Evolutionary conservation across 805 yeast species (phyloP), one percentile per base, ranked within the genome.

Genomic region (Yarrowia sp.): DNA sequence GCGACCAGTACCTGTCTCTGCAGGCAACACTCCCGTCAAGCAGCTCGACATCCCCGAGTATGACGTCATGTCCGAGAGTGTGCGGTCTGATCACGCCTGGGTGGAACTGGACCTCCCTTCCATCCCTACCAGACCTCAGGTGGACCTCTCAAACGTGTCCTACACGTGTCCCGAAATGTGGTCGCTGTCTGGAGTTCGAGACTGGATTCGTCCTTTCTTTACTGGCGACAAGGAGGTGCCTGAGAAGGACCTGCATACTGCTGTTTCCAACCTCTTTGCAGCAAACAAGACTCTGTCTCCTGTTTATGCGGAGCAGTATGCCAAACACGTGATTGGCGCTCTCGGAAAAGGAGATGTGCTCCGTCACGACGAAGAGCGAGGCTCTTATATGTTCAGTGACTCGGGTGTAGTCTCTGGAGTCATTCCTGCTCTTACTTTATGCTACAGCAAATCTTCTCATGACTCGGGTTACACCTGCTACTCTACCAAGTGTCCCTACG

Each of bases 41-140:
- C 65, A 59, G 50, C 52, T 43, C 14, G 42, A 59, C 14, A 59
- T 59, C n/a, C 65, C 65, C 32, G 65, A 59, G 52, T 59, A 59
- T 35, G 65, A 59, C 16, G 15, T 41, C 8, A n/a, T 59, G 26
- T 35, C 50, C 14, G 65, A 59, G 32, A 59, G 65, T n/a, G n/a
- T 35, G n/a, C 65, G 38, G 12, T 40, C 65, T 0, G 48, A 63
- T 8, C 4, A 46, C 2, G 67, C 45, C 2, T 63, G 67, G 67
- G 32, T 48, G n/a, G 67, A 63, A 22, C 46, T 63, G 43, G 56
- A 48, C 16, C 67, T 63, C 22, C 67, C 67, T 9, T 7, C 56
- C 2, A 63, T 63, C 14, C 67, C 67, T 26, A 48, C 67, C 4
- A 19, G 56, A 5, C 56, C 67, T 2, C 56, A 48, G n/a, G 55